Percentiles rank a stretch among this genome's conserved stretches.
phyloP scores from a whole-genome alignment of 768 basidiomycete species.

The Boletus patriciae region DNA sequence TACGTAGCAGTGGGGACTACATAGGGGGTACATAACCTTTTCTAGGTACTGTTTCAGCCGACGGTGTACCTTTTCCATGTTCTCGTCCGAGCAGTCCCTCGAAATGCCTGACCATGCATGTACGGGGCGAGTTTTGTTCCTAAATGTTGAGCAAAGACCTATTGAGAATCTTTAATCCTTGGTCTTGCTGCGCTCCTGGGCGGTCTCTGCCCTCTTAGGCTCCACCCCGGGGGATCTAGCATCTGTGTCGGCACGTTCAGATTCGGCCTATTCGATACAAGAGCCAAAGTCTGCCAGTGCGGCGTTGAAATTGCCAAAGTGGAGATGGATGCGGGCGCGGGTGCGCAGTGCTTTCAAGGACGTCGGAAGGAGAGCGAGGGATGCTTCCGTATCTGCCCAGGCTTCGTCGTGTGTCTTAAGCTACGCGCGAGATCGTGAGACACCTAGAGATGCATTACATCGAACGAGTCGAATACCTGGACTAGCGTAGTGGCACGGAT shows the following conservation, averaged over 20 bases:
- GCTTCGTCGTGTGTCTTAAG: slow-evolving; percentile 66
- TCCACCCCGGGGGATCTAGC: slow-evolving; percentile 61
- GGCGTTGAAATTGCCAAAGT: slow-evolving; percentile 71
- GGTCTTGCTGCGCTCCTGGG: slow-evolving; percentile 82
- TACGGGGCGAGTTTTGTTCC: too few species aligned
- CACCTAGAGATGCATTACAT: background rate
- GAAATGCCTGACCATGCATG: slow-evolving; percentile 31
- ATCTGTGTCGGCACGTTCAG: slow-evolving; percentile 65
- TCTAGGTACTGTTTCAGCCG: slow-evolving; percentile 82
- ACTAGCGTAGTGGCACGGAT: slow-evolving; percentile 78
- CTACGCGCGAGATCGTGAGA: slow-evolving; percentile 37
- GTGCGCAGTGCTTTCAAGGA: slow-evolving; percentile 88
- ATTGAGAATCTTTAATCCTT: slow-evolving; percentile 86
- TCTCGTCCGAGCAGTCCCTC: slow-evolving; percentile 61
- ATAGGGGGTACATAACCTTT: slow-evolving; percentile 49
- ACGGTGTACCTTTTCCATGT: slow-evolving; percentile 91
- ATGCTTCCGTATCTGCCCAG: slow-evolving; percentile 66
- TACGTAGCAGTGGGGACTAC: background rate
- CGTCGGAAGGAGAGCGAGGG: slow-evolving; percentile 57
- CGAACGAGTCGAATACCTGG: slow-evolving; percentile 47
- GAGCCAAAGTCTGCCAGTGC: slow-evolving; percentile 73
- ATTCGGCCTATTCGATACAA: slow-evolving; percentile 73
- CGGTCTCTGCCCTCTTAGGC: slow-evolving; percentile 78
- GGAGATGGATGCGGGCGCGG: slow-evolving; percentile 74
- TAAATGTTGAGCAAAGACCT: slow-evolving; percentile 5